A percentile compares a stretch with the other conserved stretches of the same genome.
Evolutionary conservation across 176 grass and related monocot species (phyloP).

Genomic region (Calamus simplicifolius): DNA sequence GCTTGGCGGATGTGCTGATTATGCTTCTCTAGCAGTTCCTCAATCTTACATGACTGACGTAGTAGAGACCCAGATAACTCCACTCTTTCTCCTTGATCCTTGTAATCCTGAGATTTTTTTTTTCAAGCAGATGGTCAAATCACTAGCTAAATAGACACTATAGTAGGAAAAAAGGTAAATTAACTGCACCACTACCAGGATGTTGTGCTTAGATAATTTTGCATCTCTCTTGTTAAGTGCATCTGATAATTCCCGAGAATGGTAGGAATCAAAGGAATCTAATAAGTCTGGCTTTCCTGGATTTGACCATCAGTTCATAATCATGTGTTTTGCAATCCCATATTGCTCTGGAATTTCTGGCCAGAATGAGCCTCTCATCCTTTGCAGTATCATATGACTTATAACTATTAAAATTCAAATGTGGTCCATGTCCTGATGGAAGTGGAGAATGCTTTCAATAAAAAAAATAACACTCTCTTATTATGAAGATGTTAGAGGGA

Average conservation of each 20-base stretch:
- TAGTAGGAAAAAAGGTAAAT: background rate
- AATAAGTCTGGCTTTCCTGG: conserved; percentile 27
- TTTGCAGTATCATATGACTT: conserved; percentile 42
- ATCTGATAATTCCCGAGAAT: background rate
- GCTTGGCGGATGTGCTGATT: conserved; percentile 57
- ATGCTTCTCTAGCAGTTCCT: conserved; percentile 73
- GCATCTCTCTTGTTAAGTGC: background rate
- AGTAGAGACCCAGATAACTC: conserved; percentile 60
- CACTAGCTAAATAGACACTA: background rate
- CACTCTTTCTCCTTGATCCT: conserved; percentile 36
- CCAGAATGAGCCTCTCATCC: conserved; percentile 60
- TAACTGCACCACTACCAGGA: background rate
- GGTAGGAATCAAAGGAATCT: conserved; percentile 12
- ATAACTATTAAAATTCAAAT: background rate
- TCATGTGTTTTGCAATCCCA: conserved; percentile 44
- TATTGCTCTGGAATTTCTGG: conserved; percentile 30
- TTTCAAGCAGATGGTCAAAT: background rate
- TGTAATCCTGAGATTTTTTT: conserved; percentile 37
- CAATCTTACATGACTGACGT: conserved; percentile 45
- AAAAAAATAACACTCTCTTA: too few relatives aligned
- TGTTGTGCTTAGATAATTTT: background rate
- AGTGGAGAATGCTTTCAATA: too few relatives aligned
- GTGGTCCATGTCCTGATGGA: too few relatives aligned
- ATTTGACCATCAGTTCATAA: conserved; percentile 73
- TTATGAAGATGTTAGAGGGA: too few relatives aligned